phyloP scores from a whole-genome alignment of 2,329 filamentous ascomycete species.

The Fusarium neocosmosporiellum region DNA sequence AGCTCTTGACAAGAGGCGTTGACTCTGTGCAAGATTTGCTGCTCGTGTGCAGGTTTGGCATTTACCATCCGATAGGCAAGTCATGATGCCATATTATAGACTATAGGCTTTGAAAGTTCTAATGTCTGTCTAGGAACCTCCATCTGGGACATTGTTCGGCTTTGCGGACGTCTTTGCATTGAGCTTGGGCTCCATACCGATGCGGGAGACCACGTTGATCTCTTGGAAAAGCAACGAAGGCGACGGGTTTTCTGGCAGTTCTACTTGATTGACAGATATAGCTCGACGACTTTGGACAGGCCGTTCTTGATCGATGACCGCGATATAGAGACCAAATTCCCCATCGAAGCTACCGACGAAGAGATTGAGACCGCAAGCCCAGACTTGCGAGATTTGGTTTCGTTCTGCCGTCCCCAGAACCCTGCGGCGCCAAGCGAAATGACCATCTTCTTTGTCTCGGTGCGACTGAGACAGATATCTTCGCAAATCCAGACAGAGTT shows the following conservation, averaged over 20 bases:
- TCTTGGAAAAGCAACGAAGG: slow-evolving; percentile 25
- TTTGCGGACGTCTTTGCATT: slow-evolving; percentile 32
- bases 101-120: background rate
- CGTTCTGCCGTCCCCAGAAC: background rate
- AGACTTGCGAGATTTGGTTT: background rate
- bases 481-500: slow-evolving; percentile 52
- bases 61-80: slow-evolving; percentile 36
- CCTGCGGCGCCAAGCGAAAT: slow-evolving; percentile 12
- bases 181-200: slow-evolving; percentile 27
- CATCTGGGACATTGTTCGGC: slow-evolving; percentile 28
- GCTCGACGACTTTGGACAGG: slow-evolving; percentile 21
- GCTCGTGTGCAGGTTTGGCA: slow-evolving; percentile 33
- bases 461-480: slow-evolving; percentile 54
- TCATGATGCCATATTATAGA: background rate
- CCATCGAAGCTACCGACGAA: slow-evolving; percentile 25
- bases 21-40: slow-evolving; percentile 35
- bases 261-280: slow-evolving; percentile 35
- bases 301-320: slow-evolving; percentile 33
- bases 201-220: background rate
- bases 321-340: slow-evolving; percentile 27
- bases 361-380: slow-evolving; percentile 12
- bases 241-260: slow-evolving; percentile 38
- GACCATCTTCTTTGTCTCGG: slow-evolving; percentile 51
- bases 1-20: slow-evolving; percentile 13
- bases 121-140: slow-evolving; percentile 17